Percentiles rank a stretch among this genome's conserved stretches.
Evolutionary conservation across 2,329 filamentous ascomycete genomes (phyloP).

Genomic region (Clarireedia monteithiana): DNA sequence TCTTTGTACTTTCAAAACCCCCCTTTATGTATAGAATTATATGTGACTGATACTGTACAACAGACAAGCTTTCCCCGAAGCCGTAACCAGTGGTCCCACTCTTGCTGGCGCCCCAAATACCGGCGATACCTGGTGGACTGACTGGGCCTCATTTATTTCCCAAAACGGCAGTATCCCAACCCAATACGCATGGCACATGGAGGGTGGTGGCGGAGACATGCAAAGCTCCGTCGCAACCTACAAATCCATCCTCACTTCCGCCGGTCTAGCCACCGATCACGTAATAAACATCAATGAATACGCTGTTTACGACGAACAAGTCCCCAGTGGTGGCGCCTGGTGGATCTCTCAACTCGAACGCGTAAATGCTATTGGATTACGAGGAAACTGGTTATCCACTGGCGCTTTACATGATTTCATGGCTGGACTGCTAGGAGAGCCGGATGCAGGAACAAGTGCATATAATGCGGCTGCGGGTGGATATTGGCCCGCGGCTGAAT

Average conservation of each 20-base stretch:
- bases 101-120: constrained; percentile 27
- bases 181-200: constrained; percentile 38
- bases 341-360: constrained; percentile 17
- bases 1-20: constrained; percentile 20
- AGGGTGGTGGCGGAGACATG: constrained; percentile 21
- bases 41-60: neutral
- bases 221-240: constrained; percentile 21
- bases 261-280: constrained; percentile 8
- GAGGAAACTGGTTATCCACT: constrained; percentile 15
- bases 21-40: neutral
- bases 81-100: constrained; percentile 34
- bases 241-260: constrained; percentile 17
- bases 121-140: constrained; percentile 36
- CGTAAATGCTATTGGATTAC: constrained; percentile 13
- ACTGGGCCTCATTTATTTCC: constrained; percentile 27
- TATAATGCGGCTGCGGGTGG: constrained; percentile 21
- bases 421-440: constrained; percentile 18
- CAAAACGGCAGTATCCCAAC: constrained; percentile 34
- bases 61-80: constrained; percentile 8
- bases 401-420: constrained; percentile 17
- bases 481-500: constrained; percentile 36
- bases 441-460: constrained; percentile 9
- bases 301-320: constrained; percentile 10
- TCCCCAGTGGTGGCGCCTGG: constrained; percentile 12
- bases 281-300: constrained; percentile 19